Evolutionary conservation across 2,329 filamentous ascomycete species (phyloP), one percentile per base, ranked within the genome.

Genomic region (Dactylellina parvicollis): DNA sequence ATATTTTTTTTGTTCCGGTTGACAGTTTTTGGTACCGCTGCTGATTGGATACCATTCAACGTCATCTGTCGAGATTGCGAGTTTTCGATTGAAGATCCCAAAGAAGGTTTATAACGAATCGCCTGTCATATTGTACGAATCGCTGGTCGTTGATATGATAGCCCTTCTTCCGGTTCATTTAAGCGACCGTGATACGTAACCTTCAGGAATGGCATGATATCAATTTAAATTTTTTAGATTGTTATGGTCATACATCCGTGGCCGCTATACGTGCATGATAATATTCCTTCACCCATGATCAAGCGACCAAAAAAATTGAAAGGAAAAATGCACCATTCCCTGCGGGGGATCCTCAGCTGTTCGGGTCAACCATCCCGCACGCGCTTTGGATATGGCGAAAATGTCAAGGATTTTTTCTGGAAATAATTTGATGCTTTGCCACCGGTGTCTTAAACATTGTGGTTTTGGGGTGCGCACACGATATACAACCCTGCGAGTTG

Each of bases 31-130:
- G 64, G 64, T 60, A 69, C 54, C 22, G 28, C 4, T 18, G 46
- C 64, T 69, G 64, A 69, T 69, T 69, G 64, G 64, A 57, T 61
- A 50, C 36, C 38, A 18, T 47, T 32, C 36, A 69, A 69, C 64
- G 55, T 69, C 64, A 69, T 69, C 54, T 67, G 62, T 67, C 62
- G 62, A 67, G 62, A 67, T 67, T 67, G 18, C 50, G 38, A 22
- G 50, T 56, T 66, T 42, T 34, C 24, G 47, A 18, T 30, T n/a
- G 60, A 34, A 47, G 60, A 65, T 55, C 61, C 16, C 12, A 20
- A 18, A 44, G 9, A 20, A 3, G n/a, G 42, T 22, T 24, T 22
- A 24, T 16, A 4, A 22, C 4, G 42, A 24, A 46, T 40, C 4
- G 30, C 30, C 30, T 32, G 30, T 32, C 30, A 32, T 5, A 32